A percentile compares a stretch with the other conserved stretches of the same genome.
Conservation (phyloP, 495 filamentous ascomycete genomes). For the Talaromyces trachyspermus region DNA sequence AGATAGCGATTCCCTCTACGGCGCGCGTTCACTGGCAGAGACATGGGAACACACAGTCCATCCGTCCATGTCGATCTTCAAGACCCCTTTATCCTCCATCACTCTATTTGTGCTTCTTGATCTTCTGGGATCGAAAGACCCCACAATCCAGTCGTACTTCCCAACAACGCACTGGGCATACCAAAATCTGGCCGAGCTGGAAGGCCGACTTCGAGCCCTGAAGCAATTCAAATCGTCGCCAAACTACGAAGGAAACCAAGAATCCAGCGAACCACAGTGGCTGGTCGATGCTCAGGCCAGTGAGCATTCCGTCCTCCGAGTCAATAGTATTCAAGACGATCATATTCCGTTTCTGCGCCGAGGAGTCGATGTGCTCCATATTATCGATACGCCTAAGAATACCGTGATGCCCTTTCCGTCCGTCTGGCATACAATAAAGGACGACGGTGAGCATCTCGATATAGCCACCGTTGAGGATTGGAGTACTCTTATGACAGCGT, state of each 20-base stretch:
- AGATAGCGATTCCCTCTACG: constrained; percentile 75
- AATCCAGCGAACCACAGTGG: constrained; percentile 20
- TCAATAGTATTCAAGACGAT: constrained; percentile 66
- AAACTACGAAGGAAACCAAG: constrained; percentile 8
- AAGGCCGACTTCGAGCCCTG: constrained; percentile 58
- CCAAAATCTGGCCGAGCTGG: constrained; percentile 55
- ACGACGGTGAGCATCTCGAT: constrained; percentile 85
- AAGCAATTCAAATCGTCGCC: constrained; percentile 44
- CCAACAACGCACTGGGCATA: constrained; percentile 93
- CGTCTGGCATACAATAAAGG: constrained; percentile 81
- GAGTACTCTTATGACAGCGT: constrained; percentile 71
- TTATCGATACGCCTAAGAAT: constrained; percentile 60
- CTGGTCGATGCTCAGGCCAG: constrained; percentile 49
- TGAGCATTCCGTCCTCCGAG: constrained; percentile 33
- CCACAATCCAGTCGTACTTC: constrained; percentile 74
- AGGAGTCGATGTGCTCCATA: constrained; percentile 80
- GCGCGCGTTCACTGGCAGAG: constrained; percentile 69
- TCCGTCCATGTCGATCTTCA: constrained; percentile 64
- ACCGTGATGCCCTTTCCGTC: constrained; percentile 50
- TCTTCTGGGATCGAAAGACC: constrained; percentile 65
- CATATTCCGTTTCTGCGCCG: constrained; percentile 80
- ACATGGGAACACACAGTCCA: constrained; percentile 61
- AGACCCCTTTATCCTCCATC: constrained; percentile 67
- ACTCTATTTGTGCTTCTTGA: constrained; percentile 90
- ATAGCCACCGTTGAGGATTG: constrained; percentile 79